Conservation (phyloP, 352 stramenopile genomes). For the Aphanomyces astaci region DNA sequence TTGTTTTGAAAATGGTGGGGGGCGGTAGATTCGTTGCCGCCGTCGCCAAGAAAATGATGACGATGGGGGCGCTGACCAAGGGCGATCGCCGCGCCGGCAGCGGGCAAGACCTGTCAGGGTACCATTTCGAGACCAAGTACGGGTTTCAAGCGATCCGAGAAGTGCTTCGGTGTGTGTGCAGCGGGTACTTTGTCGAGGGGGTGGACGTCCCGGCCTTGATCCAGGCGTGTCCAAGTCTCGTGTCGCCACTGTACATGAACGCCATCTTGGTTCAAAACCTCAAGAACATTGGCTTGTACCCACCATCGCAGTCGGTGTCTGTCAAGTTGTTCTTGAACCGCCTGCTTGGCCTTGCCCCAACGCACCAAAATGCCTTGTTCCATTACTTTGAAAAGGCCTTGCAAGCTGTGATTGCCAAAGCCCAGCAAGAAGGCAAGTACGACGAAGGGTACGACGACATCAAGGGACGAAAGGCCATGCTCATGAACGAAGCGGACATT, state of each 20-base stretch:
- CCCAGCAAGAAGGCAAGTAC: conserved; percentile 31
- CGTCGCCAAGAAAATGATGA: conserved; percentile 60
- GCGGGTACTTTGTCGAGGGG: not conserved
- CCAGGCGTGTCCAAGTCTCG: not conserved
- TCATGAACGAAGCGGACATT: conserved; percentile 6
- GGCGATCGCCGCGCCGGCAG: conserved; percentile 55
- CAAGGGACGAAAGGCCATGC: conserved; percentile 9
- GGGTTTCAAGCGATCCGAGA: conserved; percentile 27
- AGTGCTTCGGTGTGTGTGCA: conserved; percentile 22
- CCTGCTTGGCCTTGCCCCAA: conserved; percentile 26
- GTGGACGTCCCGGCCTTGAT: not conserved
- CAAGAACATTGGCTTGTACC: not conserved
- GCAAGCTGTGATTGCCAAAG: conserved; percentile 25
- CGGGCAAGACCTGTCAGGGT: conserved; percentile 40
- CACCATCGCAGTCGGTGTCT: not conserved
- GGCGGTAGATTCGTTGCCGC: conserved; percentile 43
- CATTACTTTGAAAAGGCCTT: conserved; percentile 29
- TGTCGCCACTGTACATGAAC: conserved; percentile 4
- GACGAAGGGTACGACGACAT: conserved; percentile 37
- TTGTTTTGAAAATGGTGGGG: no score
- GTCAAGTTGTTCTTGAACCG: conserved; percentile 35
- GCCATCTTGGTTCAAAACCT: conserved; percentile 13
- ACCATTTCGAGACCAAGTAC: conserved; percentile 29
- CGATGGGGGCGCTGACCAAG: conserved; percentile 69
- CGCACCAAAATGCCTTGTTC: conserved; percentile 31